A percentile compares a stretch with the other conserved stretches of the same genome.
Conservation (phyloP, 352 stramenopile genomes). For the Saprolegnia diclina region DNA sequence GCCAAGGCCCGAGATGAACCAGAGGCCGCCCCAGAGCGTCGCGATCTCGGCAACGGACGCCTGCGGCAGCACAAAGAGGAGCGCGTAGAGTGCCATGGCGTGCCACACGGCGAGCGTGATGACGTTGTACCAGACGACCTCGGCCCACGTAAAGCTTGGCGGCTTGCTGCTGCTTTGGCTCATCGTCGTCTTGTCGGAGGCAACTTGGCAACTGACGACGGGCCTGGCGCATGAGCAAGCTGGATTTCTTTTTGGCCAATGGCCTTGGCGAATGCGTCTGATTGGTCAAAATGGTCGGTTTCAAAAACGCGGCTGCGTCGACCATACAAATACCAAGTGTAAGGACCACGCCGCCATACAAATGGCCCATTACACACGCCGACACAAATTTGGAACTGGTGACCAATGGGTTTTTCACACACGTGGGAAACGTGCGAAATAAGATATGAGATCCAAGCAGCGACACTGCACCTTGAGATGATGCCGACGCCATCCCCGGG, state of each 20-base stretch:
- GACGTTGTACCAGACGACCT: conserved; percentile 87
- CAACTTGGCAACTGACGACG: background rate
- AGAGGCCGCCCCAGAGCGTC: conserved; percentile 60
- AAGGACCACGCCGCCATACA: background rate
- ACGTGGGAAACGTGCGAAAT: no score
- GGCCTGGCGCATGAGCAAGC: background rate
- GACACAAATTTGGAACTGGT: background rate
- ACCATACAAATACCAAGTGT: background rate
- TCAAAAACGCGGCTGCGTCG: background rate
- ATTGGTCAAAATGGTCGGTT: background rate
- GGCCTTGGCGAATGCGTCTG: background rate
- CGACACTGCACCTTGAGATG: no score
- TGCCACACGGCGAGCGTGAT: conserved; percentile 58
- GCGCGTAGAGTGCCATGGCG: conserved; percentile 62
- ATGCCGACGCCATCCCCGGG: no score
- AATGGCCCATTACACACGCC: background rate
- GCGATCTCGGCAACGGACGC: conserved; percentile 42
- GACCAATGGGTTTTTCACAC: no score
- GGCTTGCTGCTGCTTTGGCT: background rate
- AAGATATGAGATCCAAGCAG: no score
- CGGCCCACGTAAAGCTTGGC: conserved; percentile 33
- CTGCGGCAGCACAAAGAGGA: conserved; percentile 53
- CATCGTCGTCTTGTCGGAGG: no score
- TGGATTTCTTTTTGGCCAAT: background rate
- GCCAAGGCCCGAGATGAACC: conserved; percentile 85